Evolutionary conservation across 2,329 filamentous ascomycete genomes (phyloP).

Genomic region (Keithomyces neogunnii): DNA sequence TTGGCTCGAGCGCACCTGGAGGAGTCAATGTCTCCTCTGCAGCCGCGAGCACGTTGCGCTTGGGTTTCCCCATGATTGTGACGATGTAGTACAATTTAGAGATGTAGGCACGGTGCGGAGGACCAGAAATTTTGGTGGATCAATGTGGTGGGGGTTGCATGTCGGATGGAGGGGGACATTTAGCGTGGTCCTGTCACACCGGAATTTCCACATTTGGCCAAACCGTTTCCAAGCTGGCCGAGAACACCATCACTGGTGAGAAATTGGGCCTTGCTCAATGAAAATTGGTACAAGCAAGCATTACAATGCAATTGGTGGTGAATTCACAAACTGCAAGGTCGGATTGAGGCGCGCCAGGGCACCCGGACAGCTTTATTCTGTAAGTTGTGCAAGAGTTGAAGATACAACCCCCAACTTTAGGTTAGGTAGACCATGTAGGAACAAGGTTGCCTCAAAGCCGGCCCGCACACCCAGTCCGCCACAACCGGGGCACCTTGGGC

Average conservation of each 20-base stretch:
- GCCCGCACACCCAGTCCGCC: not conserved
- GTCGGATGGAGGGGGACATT: not conserved
- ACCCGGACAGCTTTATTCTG: no score
- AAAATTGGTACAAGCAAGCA: no score
- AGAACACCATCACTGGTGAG: not conserved
- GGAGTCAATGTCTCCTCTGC: constrained; percentile 61
- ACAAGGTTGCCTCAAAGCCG: not conserved
- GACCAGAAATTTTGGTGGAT: constrained; percentile 1
- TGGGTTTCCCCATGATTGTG: constrained; percentile 33
- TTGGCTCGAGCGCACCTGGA: constrained; percentile 48
- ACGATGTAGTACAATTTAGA: not conserved
- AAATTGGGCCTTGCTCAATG: not conserved
- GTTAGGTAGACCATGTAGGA: no score
- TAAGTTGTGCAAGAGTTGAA: no score
- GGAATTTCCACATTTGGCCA: constrained; percentile 5
- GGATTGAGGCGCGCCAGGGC: no score
- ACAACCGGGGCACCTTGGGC: no score
- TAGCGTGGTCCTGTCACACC: not conserved
- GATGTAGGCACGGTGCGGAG: not conserved
- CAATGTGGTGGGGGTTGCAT: not conserved
- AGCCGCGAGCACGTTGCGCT: constrained; percentile 69
- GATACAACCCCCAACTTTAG: no score
- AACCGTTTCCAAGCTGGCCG: not conserved
- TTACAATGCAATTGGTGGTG: no score
- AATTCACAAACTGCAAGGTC: no score